Conservation (phyloP, 2,329 filamentous ascomycete genomes). For the Fusarium bactridioides region DNA sequence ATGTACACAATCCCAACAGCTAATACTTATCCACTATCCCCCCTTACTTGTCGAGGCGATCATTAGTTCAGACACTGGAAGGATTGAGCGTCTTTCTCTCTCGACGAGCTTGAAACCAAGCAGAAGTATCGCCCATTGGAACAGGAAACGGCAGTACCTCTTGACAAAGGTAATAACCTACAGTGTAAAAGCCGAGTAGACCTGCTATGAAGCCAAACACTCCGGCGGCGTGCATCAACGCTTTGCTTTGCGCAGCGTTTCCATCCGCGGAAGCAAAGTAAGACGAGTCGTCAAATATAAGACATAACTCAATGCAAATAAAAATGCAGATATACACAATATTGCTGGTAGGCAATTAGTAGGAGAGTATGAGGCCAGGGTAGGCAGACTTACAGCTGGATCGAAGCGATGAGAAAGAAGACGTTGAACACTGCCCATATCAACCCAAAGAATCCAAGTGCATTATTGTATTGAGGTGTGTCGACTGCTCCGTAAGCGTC, state of each 20-base stretch:
- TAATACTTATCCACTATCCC: neutral
- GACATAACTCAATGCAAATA: constrained; percentile 31
- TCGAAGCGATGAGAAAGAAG: constrained; percentile 38
- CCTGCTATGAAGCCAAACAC: constrained; percentile 38
- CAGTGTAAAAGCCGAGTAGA: constrained; percentile 36
- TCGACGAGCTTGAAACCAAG: constrained; percentile 12
- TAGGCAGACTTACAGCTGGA: constrained; percentile 21
- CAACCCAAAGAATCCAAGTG: constrained; percentile 40
- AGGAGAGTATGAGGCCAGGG: neutral
- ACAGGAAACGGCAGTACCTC: constrained; percentile 34
- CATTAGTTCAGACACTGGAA: neutral
- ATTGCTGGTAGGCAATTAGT: constrained; percentile 26
- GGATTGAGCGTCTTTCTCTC: neutral
- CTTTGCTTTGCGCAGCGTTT: neutral
- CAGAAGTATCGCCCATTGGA: constrained; percentile 37
- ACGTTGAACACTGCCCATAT: constrained; percentile 42
- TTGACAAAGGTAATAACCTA: constrained; percentile 36
- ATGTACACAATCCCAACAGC: neutral
- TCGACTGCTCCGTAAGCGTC: constrained; percentile 35
- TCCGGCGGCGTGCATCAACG: constrained; percentile 31
- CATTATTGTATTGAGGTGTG: constrained; percentile 34
- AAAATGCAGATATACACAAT: constrained; percentile 38
- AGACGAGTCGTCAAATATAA: constrained; percentile 29
- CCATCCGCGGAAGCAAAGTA: constrained; percentile 37
- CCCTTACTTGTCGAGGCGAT: neutral